Conservation (phyloP, 2,329 filamentous ascomycete genomes). For the Emmonsiellopsis sp. region DNA sequence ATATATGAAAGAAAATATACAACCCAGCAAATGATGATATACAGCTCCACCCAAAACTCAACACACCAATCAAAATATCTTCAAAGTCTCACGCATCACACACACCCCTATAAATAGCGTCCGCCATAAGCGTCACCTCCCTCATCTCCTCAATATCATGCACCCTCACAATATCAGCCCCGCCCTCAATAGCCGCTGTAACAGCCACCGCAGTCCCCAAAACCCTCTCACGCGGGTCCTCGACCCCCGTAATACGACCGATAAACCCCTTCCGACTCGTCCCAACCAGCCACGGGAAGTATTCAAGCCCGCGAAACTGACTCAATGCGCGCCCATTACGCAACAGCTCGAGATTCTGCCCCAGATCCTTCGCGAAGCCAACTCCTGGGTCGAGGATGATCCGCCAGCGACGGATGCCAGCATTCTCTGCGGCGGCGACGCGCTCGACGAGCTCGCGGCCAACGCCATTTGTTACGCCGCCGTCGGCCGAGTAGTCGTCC, state of each 20-base stretch:
- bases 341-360: conserved; percentile 75
- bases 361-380: conserved; percentile 78
- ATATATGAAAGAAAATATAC: too few relatives aligned
- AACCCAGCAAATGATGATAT: neutral
- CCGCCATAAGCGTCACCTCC: conserved; percentile 74
- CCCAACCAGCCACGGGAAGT: conserved; percentile 82
- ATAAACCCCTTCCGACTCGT: conserved; percentile 86
- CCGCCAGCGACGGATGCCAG: conserved; percentile 82
- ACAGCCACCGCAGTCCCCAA: conserved; percentile 88
- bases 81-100: neutral
- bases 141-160: conserved; percentile 86
- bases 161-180: conserved; percentile 84
- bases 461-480: conserved; percentile 56
- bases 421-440: conserved; percentile 64
- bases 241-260: conserved; percentile 67
- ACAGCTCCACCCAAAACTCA: conserved; percentile 1
- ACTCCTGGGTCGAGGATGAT: conserved; percentile 91
- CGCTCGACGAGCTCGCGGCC: conserved; percentile 59
- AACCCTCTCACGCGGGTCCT: conserved; percentile 57
- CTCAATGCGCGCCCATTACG: conserved; percentile 43
- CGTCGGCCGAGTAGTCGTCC: conserved; percentile 47
- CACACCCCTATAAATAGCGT: conserved; percentile 51
- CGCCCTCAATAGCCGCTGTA: conserved; percentile 72
- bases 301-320: conserved; percentile 29
- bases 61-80: neutral